These are phyloP conservation scores for Mycena pura DNA, from an alignment of 768 basidiomycete species.

Conservation along the genomic window DNA sequence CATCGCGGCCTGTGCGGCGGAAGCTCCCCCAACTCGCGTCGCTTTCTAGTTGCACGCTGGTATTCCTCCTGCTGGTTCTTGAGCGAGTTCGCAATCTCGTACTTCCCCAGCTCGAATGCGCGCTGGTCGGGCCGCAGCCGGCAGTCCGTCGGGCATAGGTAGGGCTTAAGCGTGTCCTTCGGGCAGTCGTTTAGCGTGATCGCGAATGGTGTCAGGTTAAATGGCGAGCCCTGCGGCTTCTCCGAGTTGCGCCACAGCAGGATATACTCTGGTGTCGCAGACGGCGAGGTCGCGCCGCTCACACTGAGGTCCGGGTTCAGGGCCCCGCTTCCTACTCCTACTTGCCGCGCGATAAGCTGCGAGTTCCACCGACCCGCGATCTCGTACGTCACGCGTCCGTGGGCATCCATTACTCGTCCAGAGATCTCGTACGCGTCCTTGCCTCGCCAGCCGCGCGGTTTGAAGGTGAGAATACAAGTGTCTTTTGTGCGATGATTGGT, in stretches of 20 bases:
- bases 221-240: constrained; percentile 78
- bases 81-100: constrained; percentile 81
- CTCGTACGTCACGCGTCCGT: constrained; percentile 76
- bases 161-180: constrained; percentile 66
- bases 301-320: constrained; percentile 78
- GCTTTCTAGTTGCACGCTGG: constrained; percentile 75
- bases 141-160: constrained; percentile 90
- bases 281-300: constrained; percentile 48
- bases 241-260: constrained; percentile 93
- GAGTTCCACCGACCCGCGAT: constrained; percentile 97
- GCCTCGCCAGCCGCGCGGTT: constrained; percentile 94
- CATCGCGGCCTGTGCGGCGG: constrained; percentile 84
- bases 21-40: constrained; percentile 75
- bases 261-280: constrained; percentile 70
- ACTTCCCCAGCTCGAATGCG: constrained; percentile 90
- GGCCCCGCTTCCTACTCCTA: constrained; percentile 62
- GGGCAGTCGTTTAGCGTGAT: constrained; percentile 93
- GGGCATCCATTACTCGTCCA: constrained; percentile 75
- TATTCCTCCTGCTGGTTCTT: constrained; percentile 85
- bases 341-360: constrained; percentile 85
- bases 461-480: constrained; percentile 89
- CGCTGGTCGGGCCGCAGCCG: constrained; percentile 91
- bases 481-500: constrained; percentile 93
- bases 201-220: constrained; percentile 95
- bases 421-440: constrained; percentile 93